phyloP scores from a whole-genome alignment of 257 asterid genomes.

The Linderniella brevidens region DNA sequence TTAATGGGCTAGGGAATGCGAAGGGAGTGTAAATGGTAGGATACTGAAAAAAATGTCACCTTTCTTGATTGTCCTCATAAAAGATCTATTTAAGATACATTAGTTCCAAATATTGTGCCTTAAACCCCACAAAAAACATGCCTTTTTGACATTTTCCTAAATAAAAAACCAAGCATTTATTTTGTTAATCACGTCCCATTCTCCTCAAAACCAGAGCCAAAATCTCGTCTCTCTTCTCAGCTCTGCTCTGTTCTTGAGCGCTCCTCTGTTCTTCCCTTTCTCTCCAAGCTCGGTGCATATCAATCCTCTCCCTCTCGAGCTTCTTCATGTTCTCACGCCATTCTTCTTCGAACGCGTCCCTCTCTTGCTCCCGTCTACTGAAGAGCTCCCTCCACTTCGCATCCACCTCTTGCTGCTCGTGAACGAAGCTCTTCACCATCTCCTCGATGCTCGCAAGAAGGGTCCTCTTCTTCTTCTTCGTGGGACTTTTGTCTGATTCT shows the following conservation, averaged over 20 bases:
- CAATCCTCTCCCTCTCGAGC: conserved; percentile 45
- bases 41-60: too few species aligned
- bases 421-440: conserved; percentile 26
- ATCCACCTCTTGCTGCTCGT: conserved; percentile 49
- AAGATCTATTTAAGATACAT: too few species aligned
- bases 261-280: conserved; percentile 46
- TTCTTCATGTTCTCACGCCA: conserved; percentile 51
- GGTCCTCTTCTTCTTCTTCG: conserved; percentile 5
- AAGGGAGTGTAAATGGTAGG: too few species aligned
- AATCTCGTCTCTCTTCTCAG: conserved; percentile 58
- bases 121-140: too few species aligned
- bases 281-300: conserved; percentile 45
- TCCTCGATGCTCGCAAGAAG: conserved; percentile 17
- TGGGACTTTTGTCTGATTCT: not conserved
- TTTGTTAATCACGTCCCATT: too few species aligned
- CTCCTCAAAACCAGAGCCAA: conserved; percentile 31
- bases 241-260: conserved; percentile 48
- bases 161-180: too few species aligned
- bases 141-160: too few species aligned
- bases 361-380: conserved; percentile 39
- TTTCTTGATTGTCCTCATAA: too few species aligned
- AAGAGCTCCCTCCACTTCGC: conserved; percentile 43
- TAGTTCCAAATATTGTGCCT: too few species aligned
- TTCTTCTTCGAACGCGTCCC: conserved; percentile 38
- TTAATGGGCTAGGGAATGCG: too few species aligned